phyloP scores from a whole-genome alignment of 2,329 filamentous ascomycete genomes.

The Ambrosiella beaveri region DNA sequence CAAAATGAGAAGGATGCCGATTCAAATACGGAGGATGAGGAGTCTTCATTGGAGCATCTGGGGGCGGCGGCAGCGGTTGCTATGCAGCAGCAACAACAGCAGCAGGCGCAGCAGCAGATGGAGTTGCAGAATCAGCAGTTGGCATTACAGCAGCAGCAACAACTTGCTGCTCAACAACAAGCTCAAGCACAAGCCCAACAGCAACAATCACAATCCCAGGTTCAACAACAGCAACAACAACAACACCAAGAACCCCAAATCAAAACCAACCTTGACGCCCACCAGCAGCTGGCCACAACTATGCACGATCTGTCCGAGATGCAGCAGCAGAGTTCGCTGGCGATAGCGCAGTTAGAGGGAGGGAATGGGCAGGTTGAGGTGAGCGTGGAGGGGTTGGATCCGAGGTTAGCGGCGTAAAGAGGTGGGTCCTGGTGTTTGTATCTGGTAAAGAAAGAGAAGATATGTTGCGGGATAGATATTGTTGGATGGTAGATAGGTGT shows the following conservation, averaged over 20 bases:
- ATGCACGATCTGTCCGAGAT: neutral
- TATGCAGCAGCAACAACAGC: neutral
- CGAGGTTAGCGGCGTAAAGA: neutral
- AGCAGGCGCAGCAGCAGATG: neutral
- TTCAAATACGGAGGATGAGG: neutral
- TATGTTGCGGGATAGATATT: too few species aligned
- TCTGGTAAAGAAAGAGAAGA: too few species aligned
- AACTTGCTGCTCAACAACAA: neutral
- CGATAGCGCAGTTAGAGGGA: neutral
- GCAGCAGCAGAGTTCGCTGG: neutral
- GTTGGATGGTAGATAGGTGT: too few species aligned
- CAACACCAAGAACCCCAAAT: too few species aligned
- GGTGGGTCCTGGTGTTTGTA: neutral
- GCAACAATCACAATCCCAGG: too few species aligned
- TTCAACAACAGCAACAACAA: too few species aligned
- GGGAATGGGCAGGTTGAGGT: neutral
- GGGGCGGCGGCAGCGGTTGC: neutral
- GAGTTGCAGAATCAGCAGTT: neutral
- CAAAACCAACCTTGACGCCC: too few species aligned
- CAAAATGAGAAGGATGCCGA: neutral
- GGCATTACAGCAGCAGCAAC: neutral
- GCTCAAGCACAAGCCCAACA: neutral
- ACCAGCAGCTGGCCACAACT: too few species aligned
- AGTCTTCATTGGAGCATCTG: neutral
- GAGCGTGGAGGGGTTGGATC: neutral